Percentiles rank a stretch among this genome's conserved stretches.
Conservation (phyloP, 1,284 basidiomycete species). For the Malassezia sympodialis region DNA sequence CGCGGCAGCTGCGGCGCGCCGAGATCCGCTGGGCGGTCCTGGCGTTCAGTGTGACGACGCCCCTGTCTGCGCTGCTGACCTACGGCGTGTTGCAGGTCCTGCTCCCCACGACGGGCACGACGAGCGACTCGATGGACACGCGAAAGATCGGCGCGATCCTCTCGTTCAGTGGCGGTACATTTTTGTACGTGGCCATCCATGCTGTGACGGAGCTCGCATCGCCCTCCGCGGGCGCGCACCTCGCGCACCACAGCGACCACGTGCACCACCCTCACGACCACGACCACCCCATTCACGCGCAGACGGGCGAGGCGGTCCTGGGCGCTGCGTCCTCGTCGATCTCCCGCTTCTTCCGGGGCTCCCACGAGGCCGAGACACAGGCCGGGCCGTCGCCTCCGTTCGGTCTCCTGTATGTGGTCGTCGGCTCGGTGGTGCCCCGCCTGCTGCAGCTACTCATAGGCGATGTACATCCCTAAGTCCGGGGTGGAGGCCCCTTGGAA, state of each 20-base stretch:
- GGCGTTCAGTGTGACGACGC: constrained; percentile 33
- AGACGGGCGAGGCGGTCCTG: background rate
- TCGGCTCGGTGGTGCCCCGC: constrained; percentile 14
- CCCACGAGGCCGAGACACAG: background rate
- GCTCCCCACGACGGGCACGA: constrained; percentile 1
- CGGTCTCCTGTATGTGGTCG: constrained; percentile 3
- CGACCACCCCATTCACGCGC: constrained; percentile 18
- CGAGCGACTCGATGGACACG: constrained; percentile 17
- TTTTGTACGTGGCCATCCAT: constrained; percentile 79
- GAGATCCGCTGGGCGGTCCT: constrained; percentile 31
- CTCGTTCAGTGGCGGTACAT: constrained; percentile 79
- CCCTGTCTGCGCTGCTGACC: constrained; percentile 30
- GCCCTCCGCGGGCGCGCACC: background rate
- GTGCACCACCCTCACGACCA: constrained; percentile 16
- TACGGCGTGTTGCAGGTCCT: constrained; percentile 8
- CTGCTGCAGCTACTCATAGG: constrained; percentile 13
- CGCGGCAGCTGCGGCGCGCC: constrained; percentile 20
- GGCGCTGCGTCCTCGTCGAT: background rate
- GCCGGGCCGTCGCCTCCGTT: background rate
- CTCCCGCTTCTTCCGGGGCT: background rate
- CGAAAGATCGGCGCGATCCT: constrained; percentile 59
- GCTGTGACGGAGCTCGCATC: constrained; percentile 38
- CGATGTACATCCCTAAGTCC: background rate
- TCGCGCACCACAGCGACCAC: background rate
- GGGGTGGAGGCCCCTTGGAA: background rate